Conservation (phyloP, 2,329 filamentous ascomycete species). For the Aspergillus uvarum region DNA sequence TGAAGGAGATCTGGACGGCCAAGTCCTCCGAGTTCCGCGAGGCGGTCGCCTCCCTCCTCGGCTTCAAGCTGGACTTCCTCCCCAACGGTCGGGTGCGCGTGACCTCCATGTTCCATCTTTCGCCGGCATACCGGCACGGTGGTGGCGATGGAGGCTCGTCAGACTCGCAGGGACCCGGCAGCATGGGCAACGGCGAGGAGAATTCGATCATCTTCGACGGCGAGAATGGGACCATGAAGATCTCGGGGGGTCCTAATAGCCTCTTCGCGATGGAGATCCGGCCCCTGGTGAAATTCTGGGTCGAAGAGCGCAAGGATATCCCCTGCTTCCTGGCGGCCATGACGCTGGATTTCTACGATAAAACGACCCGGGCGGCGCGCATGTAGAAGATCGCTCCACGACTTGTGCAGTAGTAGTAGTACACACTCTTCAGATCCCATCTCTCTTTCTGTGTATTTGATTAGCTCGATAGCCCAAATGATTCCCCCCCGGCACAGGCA, state of each 20-base stretch:
- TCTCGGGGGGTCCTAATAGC: conserved; percentile 83
- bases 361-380: conserved; percentile 44
- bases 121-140: conserved; percentile 47
- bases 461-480: conserved; percentile 7
- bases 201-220: conserved; percentile 79
- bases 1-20: conserved; percentile 88
- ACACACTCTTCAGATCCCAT: background rate
- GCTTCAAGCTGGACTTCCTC: conserved; percentile 93
- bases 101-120: conserved; percentile 79
- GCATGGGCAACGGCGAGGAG: conserved; percentile 49
- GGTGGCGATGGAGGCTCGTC: conserved; percentile 56
- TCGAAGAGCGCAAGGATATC: conserved; percentile 88
- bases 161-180: conserved; percentile 49
- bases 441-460: background rate
- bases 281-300: conserved; percentile 92
- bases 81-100: conserved; percentile 96
- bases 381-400: conserved; percentile 19
- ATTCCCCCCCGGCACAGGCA: conserved; percentile 30
- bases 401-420: background rate
- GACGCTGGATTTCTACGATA: conserved; percentile 89
- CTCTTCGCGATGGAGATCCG: conserved; percentile 81
- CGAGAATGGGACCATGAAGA: conserved; percentile 96
- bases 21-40: conserved; percentile 96
- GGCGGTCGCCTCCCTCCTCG: conserved; percentile 85
- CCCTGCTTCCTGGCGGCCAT: conserved; percentile 88